A percentile compares a stretch with the other conserved stretches of the same genome.
These are phyloP conservation scores for Poa pratensis DNA, from an alignment of 176 grass and related monocot species.

Conservation along the genomic window DNA sequence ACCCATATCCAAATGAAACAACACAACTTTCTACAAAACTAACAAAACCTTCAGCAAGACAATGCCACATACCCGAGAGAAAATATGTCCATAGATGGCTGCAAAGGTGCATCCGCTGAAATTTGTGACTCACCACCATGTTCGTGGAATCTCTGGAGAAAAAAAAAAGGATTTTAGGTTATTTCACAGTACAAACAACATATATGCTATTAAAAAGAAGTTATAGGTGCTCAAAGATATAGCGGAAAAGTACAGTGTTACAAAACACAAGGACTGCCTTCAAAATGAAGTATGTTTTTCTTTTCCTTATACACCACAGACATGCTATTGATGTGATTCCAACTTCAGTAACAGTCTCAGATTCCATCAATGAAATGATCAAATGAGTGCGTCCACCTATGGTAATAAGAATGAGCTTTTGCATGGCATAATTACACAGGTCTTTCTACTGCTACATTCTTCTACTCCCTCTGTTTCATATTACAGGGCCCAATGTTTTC, in stretches of 20 bases:
- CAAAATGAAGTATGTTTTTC: background rate
- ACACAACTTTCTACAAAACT: constrained; percentile 17
- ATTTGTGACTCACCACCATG: constrained; percentile 78
- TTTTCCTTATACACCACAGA: constrained; percentile 5
- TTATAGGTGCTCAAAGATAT: constrained; percentile 25
- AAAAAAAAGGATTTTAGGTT: constrained; percentile 38
- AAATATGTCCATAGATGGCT: constrained; percentile 98
- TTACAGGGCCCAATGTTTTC: background rate
- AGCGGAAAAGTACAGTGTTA: background rate
- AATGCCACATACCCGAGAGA: constrained; percentile 80
- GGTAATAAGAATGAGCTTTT: background rate
- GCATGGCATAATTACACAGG: background rate
- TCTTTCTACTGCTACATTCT: background rate
- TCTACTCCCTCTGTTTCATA: background rate
- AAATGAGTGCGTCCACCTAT: background rate
- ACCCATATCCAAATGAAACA: constrained; percentile 25
- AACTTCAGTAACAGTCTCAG: constrained; percentile 8
- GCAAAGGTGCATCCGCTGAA: constrained; percentile 77
- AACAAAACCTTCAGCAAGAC: constrained; percentile 31
- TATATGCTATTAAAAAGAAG: constrained; percentile 32
- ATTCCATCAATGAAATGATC: background rate
- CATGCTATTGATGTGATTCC: background rate
- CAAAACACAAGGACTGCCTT: background rate
- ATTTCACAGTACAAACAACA: constrained; percentile 29
- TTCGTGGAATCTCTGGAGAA: constrained; percentile 81